Evolutionary conservation across 2,329 filamentous ascomycete species (phyloP).

Genomic region (Paracoccidioides lutzii): DNA sequence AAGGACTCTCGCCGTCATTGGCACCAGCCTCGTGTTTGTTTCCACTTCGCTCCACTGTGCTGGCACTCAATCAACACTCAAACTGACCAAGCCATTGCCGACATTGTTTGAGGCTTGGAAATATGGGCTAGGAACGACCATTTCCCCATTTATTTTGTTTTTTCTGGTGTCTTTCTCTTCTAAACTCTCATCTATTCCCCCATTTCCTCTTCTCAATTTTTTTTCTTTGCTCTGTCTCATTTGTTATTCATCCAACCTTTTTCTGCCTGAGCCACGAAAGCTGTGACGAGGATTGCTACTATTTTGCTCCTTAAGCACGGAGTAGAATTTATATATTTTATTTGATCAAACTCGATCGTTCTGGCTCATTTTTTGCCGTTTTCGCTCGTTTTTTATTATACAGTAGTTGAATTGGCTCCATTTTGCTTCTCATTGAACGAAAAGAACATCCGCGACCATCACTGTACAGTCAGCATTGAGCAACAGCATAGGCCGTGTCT

Average conservation of each 20-base stretch:
- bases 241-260: background rate
- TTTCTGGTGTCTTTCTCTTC: background rate
- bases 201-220: background rate
- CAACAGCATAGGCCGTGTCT: background rate
- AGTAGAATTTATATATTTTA: background rate
- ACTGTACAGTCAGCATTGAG: too few relatives aligned
- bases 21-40: slow-evolving; percentile 1
- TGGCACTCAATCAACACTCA: background rate
- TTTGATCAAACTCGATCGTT: background rate
- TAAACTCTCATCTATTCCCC: background rate
- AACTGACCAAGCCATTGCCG: background rate
- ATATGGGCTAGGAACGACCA: background rate
- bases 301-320: background rate
- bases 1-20: background rate
- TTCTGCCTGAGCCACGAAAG: background rate
- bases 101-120: background rate
- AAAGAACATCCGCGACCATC: too few relatives aligned
- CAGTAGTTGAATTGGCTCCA: background rate
- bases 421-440: too few relatives aligned
- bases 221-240: background rate
- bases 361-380: background rate
- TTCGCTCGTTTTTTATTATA: background rate
- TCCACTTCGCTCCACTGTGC: background rate
- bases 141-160: background rate
- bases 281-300: background rate